Conservation (phyloP, 495 filamentous ascomycete genomes). For the Daldinia vernicosa region DNA sequence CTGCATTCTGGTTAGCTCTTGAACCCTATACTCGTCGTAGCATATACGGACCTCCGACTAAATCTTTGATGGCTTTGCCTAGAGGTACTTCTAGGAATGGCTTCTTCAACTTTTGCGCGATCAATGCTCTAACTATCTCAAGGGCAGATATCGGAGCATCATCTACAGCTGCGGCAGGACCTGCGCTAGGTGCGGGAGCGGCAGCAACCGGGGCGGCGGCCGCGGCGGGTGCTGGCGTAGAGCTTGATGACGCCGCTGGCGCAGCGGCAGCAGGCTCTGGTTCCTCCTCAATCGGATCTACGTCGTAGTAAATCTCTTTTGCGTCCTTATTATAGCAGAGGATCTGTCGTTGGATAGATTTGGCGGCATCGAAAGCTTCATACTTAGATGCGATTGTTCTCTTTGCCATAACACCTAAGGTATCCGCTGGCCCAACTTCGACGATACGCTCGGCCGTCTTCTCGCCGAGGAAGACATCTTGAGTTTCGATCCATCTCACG, state of each 20-base stretch:
- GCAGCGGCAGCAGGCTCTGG: slow-evolving; percentile 64
- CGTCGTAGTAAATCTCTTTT: slow-evolving; percentile 99
- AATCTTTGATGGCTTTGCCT: slow-evolving; percentile 97
- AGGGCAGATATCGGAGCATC: slow-evolving; percentile 87
- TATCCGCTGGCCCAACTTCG: slow-evolving; percentile 96
- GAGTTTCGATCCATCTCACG: slow-evolving; percentile 99
- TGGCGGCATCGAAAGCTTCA: slow-evolving; percentile 97
- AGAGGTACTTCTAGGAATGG: slow-evolving; percentile 85
- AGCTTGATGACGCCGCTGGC: slow-evolving; percentile 51
- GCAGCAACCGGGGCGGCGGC: slow-evolving; percentile 64
- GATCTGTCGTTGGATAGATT: slow-evolving; percentile 94
- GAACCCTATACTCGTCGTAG: neutral
- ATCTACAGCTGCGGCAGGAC: slow-evolving; percentile 87
- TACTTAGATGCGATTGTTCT: slow-evolving; percentile 96
- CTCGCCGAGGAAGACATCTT: slow-evolving; percentile 98
- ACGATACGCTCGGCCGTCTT: slow-evolving; percentile 96
- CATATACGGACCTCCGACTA: slow-evolving; percentile 85
- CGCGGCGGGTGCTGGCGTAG: slow-evolving; percentile 62
- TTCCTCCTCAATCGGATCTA: slow-evolving; percentile 94
- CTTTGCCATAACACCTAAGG: slow-evolving; percentile 97
- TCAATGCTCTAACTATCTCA: slow-evolving; percentile 86
- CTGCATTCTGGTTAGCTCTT: slow-evolving; percentile 53
- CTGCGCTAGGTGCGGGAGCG: slow-evolving; percentile 71
- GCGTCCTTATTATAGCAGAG: slow-evolving; percentile 99
- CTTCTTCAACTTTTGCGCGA: slow-evolving; percentile 99